phyloP scores from a whole-genome alignment of 306 rosid genomes.

The Phaseolus lunatus region DNA sequence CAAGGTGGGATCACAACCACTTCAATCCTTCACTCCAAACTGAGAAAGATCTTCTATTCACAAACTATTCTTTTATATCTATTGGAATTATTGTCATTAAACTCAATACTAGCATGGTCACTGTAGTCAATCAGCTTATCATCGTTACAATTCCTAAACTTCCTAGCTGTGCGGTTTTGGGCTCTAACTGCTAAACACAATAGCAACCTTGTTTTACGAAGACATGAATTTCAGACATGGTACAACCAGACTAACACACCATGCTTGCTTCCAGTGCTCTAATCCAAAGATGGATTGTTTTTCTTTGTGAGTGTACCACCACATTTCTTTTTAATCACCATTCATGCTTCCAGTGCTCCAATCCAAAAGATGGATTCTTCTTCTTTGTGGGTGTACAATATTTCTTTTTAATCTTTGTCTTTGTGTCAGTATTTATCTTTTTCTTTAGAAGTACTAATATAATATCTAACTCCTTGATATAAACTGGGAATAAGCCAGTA shows the following conservation, averaged over 20 bases:
- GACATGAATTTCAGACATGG: conserved; percentile 23
- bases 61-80: conserved; percentile 9
- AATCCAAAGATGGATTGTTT: conserved; percentile 23
- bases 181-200: conserved; percentile 17
- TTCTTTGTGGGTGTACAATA: neutral
- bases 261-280: neutral
- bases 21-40: conserved; percentile 12
- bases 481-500: neutral
- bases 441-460: neutral
- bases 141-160: conserved; percentile 2
- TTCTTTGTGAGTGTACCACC: neutral
- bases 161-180: conserved; percentile 20
- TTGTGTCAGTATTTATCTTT: conserved; percentile 3
- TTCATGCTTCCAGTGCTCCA: neutral
- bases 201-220: conserved; percentile 1
- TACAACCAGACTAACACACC: neutral
- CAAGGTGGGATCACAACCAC: conserved; percentile 13
- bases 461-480: conserved; percentile 30
- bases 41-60: conserved; percentile 27
- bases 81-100: conserved; percentile 26
- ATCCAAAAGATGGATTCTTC: conserved; percentile 26
- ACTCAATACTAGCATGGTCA: conserved; percentile 11
- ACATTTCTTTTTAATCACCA: conserved; percentile 1
- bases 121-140: conserved; percentile 5
- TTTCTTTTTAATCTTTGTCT: conserved; percentile 16